These are phyloP conservation scores for Alectoria sarmentosa DNA, from an alignment of 495 filamentous ascomycete genomes.

Conservation along the genomic window DNA sequence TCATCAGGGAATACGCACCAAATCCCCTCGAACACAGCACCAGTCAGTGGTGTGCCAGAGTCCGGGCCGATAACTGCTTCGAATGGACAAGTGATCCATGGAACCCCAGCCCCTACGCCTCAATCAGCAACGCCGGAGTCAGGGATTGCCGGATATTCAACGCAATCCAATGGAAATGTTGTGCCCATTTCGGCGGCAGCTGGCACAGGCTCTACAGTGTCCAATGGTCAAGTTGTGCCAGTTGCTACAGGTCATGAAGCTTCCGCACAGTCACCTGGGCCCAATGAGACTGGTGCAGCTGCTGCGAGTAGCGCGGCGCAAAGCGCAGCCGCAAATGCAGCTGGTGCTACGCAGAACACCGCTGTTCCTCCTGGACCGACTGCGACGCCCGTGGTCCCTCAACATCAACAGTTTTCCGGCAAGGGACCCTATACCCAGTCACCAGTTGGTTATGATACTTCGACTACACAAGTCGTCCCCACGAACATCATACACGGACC, in stretches of 20 bases:
- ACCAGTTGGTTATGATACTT: slow-evolving; percentile 23
- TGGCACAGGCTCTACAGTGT: slow-evolving; percentile 7
- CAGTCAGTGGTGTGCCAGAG: background rate
- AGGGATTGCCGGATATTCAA: slow-evolving; percentile 1
- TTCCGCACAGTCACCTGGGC: background rate
- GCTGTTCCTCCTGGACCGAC: background rate
- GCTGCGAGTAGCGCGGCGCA: background rate
- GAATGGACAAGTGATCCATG: background rate
- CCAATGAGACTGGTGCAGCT: slow-evolving; percentile 6
- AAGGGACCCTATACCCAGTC: slow-evolving; percentile 23
- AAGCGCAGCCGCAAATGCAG: slow-evolving; percentile 1
- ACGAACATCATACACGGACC: slow-evolving; percentile 22
- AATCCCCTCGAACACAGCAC: background rate
- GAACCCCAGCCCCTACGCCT: background rate
- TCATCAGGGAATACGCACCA: no score
- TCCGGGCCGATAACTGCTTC: background rate
- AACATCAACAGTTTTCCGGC: background rate
- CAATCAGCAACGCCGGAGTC: background rate
- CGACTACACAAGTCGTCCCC: slow-evolving; percentile 20
- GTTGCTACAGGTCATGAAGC: slow-evolving; percentile 7
- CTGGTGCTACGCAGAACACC: slow-evolving; percentile 4
- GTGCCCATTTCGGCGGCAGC: slow-evolving; percentile 3
- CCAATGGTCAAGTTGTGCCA: slow-evolving; percentile 30
- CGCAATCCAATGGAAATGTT: slow-evolving; percentile 2
- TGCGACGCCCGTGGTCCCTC: background rate